Conservation (phyloP, 2,329 filamentous ascomycete species). For the Amauroascus verrucosus region DNA sequence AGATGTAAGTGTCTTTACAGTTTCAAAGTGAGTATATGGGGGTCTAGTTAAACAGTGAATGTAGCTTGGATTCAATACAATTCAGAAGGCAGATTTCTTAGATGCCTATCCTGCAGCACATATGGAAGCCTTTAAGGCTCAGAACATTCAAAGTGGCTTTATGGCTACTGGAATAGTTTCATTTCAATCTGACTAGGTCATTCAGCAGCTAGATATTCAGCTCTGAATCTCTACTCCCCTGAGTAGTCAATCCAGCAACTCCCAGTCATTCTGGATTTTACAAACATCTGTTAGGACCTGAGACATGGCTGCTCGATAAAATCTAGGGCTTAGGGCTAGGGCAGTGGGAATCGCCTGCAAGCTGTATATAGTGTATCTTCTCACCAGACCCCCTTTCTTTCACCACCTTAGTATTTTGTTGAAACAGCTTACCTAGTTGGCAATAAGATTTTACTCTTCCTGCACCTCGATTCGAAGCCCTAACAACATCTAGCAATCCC, state of each 20-base stretch:
- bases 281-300: no score
- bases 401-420: no score
- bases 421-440: no score
- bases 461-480: no score
- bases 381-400: no score
- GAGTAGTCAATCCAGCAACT: background rate
- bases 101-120: background rate
- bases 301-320: no score
- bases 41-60: background rate
- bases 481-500: constrained; percentile 1
- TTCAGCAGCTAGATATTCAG: constrained; percentile 8
- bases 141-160: constrained; percentile 9
- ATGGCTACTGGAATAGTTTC: background rate
- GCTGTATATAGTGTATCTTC: no score
- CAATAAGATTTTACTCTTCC: no score
- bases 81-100: constrained; percentile 5
- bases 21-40: constrained; percentile 7
- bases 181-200: background rate
- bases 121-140: background rate
- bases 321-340: no score
- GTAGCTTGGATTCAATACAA: background rate
- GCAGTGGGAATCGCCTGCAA: no score
- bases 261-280: background rate
- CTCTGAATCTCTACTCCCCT: background rate
- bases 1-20: background rate